Base-by-base conservation (phyloP, 1,284 basidiomycete species). In the Dichomitus squalens region DNA sequence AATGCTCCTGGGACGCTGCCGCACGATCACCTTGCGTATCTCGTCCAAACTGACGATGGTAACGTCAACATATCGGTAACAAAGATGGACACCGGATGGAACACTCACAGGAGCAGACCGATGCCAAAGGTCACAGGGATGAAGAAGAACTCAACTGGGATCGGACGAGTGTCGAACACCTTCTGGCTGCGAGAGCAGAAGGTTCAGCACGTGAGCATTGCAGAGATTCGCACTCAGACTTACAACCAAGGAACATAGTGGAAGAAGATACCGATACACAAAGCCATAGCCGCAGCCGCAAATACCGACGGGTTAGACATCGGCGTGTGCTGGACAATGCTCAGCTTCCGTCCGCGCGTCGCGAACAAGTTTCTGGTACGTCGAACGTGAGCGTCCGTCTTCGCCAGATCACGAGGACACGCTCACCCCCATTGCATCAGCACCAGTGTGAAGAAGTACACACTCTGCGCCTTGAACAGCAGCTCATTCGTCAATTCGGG, bases 361-460 rank as follows among this genome's bases (percentile, higher is more conserved):
- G 77, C 68, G 25, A 84, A 72, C 14, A 81, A 68, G 63, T 80
- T 85, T 55, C 79, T 72, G 50, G 3, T 4, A 29, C 7, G 43
- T 12, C 21, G n/a, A 1, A 25, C 25, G 7, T 43, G 11, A 55
- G 34, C 18, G 20, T 3, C 11, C 9, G 7, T 18, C 25, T 14
- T 29, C n/a, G 36, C 20, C n/a, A 11, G 11, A 3, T 3, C 12
- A 5, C 8, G 11, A 38, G 34, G 16, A 25, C n/a, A 5, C 4
- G 56, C 68, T 31, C 56, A 72, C 71, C 76, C 83, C 79, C 81
- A 87, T 73, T 89, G 87, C 79, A 85, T 84, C 47, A 86, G 74
- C 49, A 89, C 81, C 18, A 89, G 75, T 12, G 82, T 86, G 74
- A 86, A 84, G 71, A 86, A 88, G 69, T 75, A 78, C 39, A 81